A percentile compares a stretch with the other conserved stretches of the same genome.
These are phyloP conservation scores for Populus nigra DNA, from an alignment of 345 rosid species.

Conservation along the genomic window DNA sequence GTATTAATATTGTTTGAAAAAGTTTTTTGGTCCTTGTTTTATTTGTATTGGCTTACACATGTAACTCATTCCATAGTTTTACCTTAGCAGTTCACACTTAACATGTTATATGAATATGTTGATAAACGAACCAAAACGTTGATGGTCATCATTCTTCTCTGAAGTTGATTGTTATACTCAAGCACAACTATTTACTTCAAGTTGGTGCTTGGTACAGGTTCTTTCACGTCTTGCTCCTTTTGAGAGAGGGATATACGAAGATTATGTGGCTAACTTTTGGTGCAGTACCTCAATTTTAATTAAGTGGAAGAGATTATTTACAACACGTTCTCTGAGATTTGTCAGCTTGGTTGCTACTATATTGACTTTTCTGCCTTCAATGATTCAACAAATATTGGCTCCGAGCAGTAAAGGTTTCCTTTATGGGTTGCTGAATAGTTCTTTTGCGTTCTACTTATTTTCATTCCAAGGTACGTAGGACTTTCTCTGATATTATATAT, in stretches of 20 bases:
- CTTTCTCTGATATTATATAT: not conserved
- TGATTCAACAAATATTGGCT: constrained; percentile 75
- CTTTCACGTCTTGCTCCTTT: constrained; percentile 91
- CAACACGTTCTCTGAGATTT: constrained; percentile 50
- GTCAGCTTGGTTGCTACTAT: constrained; percentile 65
- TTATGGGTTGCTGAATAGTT: constrained; percentile 71
- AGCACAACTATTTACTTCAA: not conserved
- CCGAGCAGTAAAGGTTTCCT: constrained; percentile 84
- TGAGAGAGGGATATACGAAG: constrained; percentile 96
- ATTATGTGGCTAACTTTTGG: constrained; percentile 97
- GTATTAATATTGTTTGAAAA: not conserved
- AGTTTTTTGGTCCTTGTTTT: not conserved
- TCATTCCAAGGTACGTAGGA: constrained; percentile 72
- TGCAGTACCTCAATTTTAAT: constrained; percentile 71
- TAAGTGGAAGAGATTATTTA: constrained; percentile 81
- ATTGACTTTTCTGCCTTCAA: constrained; percentile 70
- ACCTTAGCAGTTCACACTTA: not conserved
- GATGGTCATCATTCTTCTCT: not conserved
- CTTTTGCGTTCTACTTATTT: constrained; percentile 80
- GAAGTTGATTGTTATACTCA: not conserved
- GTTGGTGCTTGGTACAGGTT: constrained; percentile 49
- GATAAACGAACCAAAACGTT: not conserved
- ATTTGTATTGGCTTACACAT: not conserved
- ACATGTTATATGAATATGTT: not conserved
- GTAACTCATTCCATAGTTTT: not conserved